Evolutionary conservation across 2,329 filamentous ascomycete genomes (phyloP).

Genomic region (Sarocladium oryzae): DNA sequence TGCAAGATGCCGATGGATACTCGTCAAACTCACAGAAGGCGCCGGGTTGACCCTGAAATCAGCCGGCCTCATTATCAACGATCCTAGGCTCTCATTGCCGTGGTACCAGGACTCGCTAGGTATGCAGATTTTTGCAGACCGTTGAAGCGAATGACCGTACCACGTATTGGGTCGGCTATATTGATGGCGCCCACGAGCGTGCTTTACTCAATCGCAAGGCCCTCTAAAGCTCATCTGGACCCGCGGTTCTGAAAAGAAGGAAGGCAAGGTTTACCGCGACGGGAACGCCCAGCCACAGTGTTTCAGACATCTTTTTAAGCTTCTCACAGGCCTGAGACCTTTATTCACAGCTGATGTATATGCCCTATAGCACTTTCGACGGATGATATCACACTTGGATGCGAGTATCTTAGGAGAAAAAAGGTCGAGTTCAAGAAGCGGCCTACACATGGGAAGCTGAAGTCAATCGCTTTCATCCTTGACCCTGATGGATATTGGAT

Average conservation of each 20-base stretch:
- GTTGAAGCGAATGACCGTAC: neutral
- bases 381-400: neutral
- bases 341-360: neutral
- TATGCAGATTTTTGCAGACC: neutral
- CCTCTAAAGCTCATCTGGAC: conserved; percentile 1
- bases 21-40: neutral
- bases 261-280: neutral
- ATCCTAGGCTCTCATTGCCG: neutral
- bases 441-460: neutral
- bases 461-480: neutral
- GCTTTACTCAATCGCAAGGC: neutral
- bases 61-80: neutral
- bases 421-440: neutral
- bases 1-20: conserved; percentile 1
- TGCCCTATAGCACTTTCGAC: neutral
- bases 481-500: conserved; percentile 1
- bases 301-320: neutral
- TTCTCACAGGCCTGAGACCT: neutral
- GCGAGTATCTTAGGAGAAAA: neutral
- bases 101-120: neutral
- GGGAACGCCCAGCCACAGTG: neutral
- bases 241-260: neutral
- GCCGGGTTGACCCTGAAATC: neutral
- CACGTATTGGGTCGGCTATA: neutral
- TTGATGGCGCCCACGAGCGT: neutral